Evolutionary conservation across 768 basidiomycete species (phyloP), one percentile per base, ranked within the genome.

Genomic region (Tulasnella sp.): DNA sequence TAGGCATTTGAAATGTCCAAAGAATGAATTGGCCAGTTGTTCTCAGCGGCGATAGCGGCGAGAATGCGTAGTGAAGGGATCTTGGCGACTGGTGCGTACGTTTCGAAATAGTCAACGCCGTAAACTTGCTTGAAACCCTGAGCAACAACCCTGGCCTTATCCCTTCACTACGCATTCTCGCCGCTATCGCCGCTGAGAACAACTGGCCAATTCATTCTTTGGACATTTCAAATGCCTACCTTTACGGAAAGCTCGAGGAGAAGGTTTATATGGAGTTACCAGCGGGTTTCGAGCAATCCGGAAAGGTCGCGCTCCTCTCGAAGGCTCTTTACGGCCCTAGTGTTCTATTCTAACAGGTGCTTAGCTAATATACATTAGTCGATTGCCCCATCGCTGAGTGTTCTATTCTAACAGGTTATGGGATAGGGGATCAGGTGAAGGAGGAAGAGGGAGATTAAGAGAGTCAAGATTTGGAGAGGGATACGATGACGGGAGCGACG

Each of bases 91-190:
- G 80, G 79, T n/a, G 79, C 46, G 51, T 29, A 80, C 5, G 79
- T 83, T 29, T 81, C 81, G 37, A 78, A 51, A 72, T 79, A 83
- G 75, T 83, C 81, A 42, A 83, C 44, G 18, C 83, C 81, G 18
- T 79, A 77, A 2, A 80, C 69, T 73, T 84, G 83, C 0, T 79
- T 69, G 79, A 79, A 84, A 0, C 84, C 83, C 69, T 82, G 77
- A 5, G 83, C 83, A 20, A 82, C 81, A 26, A 83, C 73, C 48
- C 82, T 46, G n/a, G 81, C 82, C 75, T 84, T 83, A 78, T 80
- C 79, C 5, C 79, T 70, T 74, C 80, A 4, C 40, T 80, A 55
- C 37, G 73, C 0, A 44, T 72, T 10, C 37, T 80, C 35, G 35
- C 72, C 20, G 80, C 80, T 0, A 40, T 76, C 26, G 73, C 80